phyloP scores from a whole-genome alignment of 768 basidiomycete species.

The Kwoniella botswanensis region DNA sequence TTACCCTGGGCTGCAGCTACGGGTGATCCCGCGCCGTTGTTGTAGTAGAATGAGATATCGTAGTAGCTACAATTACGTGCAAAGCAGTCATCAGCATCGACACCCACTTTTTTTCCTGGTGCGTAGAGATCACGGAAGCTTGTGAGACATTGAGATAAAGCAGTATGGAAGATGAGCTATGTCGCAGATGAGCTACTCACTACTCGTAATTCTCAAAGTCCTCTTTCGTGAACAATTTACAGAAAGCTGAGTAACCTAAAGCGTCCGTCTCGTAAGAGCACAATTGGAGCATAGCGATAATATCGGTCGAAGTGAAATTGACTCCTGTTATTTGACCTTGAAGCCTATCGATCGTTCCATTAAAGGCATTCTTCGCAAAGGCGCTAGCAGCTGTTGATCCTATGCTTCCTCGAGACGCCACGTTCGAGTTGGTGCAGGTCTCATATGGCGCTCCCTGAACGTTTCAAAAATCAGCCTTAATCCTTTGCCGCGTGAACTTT shows the following conservation, averaged over 20 bases:
- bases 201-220: slow-evolving; percentile 55
- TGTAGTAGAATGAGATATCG: slow-evolving; percentile 46
- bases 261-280: slow-evolving; percentile 58
- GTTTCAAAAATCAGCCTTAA: not conserved
- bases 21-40: slow-evolving; percentile 54
- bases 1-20: slow-evolving; percentile 55
- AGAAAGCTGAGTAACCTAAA: slow-evolving; percentile 56
- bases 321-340: slow-evolving; percentile 37
- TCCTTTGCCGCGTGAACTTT: not conserved
- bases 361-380: slow-evolving; percentile 42
- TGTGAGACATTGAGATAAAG: not conserved
- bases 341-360: slow-evolving; percentile 41
- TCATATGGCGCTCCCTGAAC: slow-evolving; percentile 51
- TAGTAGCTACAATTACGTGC: slow-evolving; percentile 1
- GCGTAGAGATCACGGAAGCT: too few relatives aligned
- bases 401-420: slow-evolving; percentile 35
- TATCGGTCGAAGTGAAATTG: slow-evolving; percentile 45
- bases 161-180: not conserved
- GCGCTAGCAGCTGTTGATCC: slow-evolving; percentile 40
- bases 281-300: slow-evolving; percentile 54
- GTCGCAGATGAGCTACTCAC: slow-evolving; percentile 2
- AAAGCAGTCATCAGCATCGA: not conserved
- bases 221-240: slow-evolving; percentile 57
- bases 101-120: too few relatives aligned
- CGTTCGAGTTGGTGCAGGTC: slow-evolving; percentile 44